Conservation (phyloP, 73 alveolate genomes). For the Diophrys appendiculata region DNA sequence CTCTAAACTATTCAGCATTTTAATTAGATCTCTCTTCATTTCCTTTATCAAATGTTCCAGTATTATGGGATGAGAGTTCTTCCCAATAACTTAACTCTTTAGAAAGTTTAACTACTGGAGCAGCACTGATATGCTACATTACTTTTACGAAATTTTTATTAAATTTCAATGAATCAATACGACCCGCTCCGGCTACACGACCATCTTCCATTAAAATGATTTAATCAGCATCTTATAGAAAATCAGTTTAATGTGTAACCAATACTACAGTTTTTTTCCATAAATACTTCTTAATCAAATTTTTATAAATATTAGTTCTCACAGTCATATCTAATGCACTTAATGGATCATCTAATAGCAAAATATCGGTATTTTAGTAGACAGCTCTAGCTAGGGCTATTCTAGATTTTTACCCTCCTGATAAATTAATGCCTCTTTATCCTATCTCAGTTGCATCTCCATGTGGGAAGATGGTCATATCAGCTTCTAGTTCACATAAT, state of each 20-base stretch:
- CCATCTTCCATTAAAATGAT: constrained; percentile 53
- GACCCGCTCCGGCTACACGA: neutral
- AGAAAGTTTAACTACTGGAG: neutral
- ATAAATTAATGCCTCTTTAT: constrained; percentile 67
- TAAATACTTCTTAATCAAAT: constrained; percentile 58
- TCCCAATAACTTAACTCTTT: neutral
- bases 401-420: constrained; percentile 85
- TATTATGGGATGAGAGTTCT: no score
- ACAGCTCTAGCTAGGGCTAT: constrained; percentile 82
- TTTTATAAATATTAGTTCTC: constrained; percentile 58
- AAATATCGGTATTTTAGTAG: constrained; percentile 67
- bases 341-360: constrained; percentile 81
- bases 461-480: constrained; percentile 47
- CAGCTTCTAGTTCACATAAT: constrained; percentile 78
- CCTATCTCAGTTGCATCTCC: constrained; percentile 74
- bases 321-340: constrained; percentile 81
- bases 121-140: neutral
- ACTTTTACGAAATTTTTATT: no score
- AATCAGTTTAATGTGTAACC: constrained; percentile 73
- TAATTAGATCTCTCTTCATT: no score
- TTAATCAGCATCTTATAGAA: constrained; percentile 31
- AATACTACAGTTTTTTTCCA: constrained; percentile 63
- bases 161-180: neutral
- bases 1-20: no score
- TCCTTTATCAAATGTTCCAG: no score